phyloP scores from a whole-genome alignment of 2,329 filamentous ascomycete genomes.

The Pseudocercospora ulei region DNA sequence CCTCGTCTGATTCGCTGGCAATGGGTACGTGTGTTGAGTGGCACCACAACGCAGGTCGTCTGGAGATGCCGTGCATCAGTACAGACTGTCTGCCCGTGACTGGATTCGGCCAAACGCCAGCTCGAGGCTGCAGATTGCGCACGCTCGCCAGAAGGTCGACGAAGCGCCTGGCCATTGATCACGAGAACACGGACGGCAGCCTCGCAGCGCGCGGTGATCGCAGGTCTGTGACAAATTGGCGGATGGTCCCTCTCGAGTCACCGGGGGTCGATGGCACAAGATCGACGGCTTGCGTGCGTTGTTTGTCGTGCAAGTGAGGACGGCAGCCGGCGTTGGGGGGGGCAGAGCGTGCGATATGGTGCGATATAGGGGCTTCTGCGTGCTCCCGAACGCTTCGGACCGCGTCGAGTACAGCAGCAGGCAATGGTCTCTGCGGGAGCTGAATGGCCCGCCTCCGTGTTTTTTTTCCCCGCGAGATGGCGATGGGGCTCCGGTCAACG shows the following conservation, averaged over 20 bases:
- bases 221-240: conserved; percentile 20
- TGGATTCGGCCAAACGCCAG: conserved; percentile 13
- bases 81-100: conserved; percentile 10
- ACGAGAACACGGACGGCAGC: conserved; percentile 14
- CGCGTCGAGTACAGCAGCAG: conserved; percentile 9
- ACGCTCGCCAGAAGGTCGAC: conserved; percentile 1
- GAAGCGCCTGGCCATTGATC: conserved; percentile 12
- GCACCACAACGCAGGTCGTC: conserved; percentile 17
- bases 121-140: conserved; percentile 9
- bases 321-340: conserved; percentile 17
- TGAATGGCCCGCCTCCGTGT: conserved; percentile 1
- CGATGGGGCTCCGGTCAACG: conserved; percentile 2
- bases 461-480: background rate
- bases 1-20: conserved; percentile 5
- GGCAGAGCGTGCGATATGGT: conserved; percentile 14
- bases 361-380: conserved; percentile 15
- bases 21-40: background rate
- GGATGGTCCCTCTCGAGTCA: conserved; percentile 7
- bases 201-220: conserved; percentile 11
- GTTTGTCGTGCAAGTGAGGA: conserved; percentile 17
- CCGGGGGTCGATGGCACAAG: conserved; percentile 13
- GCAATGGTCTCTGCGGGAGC: conserved; percentile 4
- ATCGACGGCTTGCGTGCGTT: conserved; percentile 12
- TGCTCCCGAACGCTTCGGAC: conserved; percentile 15
- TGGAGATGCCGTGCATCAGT: conserved; percentile 15